These are phyloP conservation scores for Baudoinia panamericana DNA, from an alignment of 495 filamentous ascomycete genomes.

Conservation along the genomic window DNA sequence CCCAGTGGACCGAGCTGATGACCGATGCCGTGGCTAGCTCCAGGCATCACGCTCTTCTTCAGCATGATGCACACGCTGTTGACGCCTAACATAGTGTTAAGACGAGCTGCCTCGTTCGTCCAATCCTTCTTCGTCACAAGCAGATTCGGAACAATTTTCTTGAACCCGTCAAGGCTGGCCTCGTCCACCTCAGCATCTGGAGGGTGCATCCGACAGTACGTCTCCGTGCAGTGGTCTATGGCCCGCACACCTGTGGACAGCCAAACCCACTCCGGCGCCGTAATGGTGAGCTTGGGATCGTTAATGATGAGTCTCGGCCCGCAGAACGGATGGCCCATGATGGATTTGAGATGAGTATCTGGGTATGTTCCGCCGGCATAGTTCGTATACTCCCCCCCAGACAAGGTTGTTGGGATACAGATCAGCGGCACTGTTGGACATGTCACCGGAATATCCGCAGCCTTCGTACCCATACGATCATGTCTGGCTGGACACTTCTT, in stretches of 20 bases:
- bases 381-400: conserved; percentile 44
- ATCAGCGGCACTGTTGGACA: conserved; percentile 40
- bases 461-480: background rate
- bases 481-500: background rate
- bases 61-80: conserved; percentile 37
- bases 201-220: conserved; percentile 35
- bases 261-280: conserved; percentile 48
- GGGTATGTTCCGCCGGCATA: conserved; percentile 46
- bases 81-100: conserved; percentile 42
- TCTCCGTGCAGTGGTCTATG: conserved; percentile 55
- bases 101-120: conserved; percentile 35
- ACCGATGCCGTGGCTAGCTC: conserved; percentile 53
- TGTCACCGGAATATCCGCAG: conserved; percentile 37
- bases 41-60: conserved; percentile 37
- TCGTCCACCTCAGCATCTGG: conserved; percentile 32
- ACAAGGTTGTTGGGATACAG: conserved; percentile 49
- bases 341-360: conserved; percentile 39
- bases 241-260: conserved; percentile 47
- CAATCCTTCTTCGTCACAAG: conserved; percentile 36
- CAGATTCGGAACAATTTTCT: conserved; percentile 38
- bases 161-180: conserved; percentile 33
- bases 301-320: conserved; percentile 44
- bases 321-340: conserved; percentile 36
- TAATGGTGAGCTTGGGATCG: conserved; percentile 41
- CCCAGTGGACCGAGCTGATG: conserved; percentile 54